Percentiles rank a stretch among this genome's conserved stretches.
Conservation (phyloP, 2,329 filamentous ascomycete genomes). For the Endothia cerciana region DNA sequence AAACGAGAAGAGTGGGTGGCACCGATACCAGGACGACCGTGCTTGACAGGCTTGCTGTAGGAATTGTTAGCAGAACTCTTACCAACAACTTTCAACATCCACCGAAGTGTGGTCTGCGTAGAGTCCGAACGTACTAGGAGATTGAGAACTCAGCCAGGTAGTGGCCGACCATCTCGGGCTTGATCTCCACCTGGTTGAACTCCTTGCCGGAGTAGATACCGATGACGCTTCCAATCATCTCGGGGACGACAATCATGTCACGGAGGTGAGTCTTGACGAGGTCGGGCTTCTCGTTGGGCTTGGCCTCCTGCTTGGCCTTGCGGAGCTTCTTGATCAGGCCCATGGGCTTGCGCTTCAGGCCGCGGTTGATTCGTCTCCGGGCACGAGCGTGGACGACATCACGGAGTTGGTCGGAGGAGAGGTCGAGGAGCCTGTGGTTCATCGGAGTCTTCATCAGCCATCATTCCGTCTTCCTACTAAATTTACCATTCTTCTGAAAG, state of each 20-base stretch:
- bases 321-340: conserved; percentile 99
- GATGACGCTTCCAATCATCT: conserved; percentile 99
- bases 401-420: conserved; percentile 96
- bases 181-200: conserved; percentile 99
- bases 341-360: conserved; percentile 99
- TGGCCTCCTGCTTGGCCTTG: conserved; percentile 98
- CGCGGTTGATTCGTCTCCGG: conserved; percentile 98
- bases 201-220: conserved; percentile 99
- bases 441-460: conserved; percentile 16
- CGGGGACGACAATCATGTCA: conserved; percentile 99
- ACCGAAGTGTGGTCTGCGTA: neutral
- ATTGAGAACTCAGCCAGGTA: conserved; percentile 99
- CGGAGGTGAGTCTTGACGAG: conserved; percentile 99
- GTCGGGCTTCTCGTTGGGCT: conserved; percentile 99
- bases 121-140: conserved; percentile 80
- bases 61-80: conserved; percentile 51
- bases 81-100: neutral
- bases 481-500: conserved; percentile 1
- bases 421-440: conserved; percentile 84
- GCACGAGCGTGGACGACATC: conserved; percentile 99
- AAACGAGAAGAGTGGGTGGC: conserved; percentile 99
- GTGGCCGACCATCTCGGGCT: conserved; percentile 99
- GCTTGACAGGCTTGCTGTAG: conserved; percentile 96
- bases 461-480: conserved; percentile 4
- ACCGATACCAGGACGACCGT: conserved; percentile 99